Evolutionary conservation across 768 basidiomycete genomes (phyloP).

Genomic region (Trametes elegans): DNA sequence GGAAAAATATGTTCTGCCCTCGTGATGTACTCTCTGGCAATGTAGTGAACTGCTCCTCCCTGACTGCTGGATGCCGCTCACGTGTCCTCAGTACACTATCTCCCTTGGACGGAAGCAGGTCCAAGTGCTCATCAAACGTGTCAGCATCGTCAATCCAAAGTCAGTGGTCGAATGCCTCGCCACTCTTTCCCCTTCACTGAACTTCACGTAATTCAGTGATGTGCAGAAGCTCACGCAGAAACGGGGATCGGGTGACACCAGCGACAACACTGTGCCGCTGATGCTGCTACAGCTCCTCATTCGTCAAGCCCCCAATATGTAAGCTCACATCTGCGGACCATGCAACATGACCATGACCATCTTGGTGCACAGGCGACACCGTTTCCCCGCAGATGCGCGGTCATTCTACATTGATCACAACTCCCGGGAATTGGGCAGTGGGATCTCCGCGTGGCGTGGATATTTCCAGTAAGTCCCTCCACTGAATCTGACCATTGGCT

Average conservation of each 20-base stretch:
- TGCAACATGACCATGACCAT: neutral
- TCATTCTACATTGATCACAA: constrained; percentile 11
- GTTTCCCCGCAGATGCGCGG: constrained; percentile 12
- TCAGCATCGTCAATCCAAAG: constrained; percentile 11
- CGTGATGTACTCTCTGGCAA: neutral
- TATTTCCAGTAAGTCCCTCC: constrained; percentile 19
- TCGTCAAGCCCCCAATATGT: constrained; percentile 21
- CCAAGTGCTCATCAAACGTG: constrained; percentile 8
- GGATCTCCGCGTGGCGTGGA: constrained; percentile 15
- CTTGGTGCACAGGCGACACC: constrained; percentile 7
- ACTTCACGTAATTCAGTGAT: neutral
- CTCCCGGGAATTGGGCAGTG: neutral
- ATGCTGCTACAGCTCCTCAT: constrained; percentile 24
- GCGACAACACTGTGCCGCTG: constrained; percentile 7
- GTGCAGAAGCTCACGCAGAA: constrained; percentile 7
- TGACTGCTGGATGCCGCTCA: no score
- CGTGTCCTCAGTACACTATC: constrained; percentile 7
- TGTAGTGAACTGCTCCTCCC: neutral
- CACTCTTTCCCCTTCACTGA: neutral
- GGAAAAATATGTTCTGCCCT: constrained; percentile 14
- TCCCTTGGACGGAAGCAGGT: neutral
- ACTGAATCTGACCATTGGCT: neutral
- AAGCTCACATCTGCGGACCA: neutral
- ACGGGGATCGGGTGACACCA: neutral
- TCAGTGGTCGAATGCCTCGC: neutral